phyloP scores from a whole-genome alignment of 192 early-diverging fungal genomes.

The Coemansia nantahalensis region DNA sequence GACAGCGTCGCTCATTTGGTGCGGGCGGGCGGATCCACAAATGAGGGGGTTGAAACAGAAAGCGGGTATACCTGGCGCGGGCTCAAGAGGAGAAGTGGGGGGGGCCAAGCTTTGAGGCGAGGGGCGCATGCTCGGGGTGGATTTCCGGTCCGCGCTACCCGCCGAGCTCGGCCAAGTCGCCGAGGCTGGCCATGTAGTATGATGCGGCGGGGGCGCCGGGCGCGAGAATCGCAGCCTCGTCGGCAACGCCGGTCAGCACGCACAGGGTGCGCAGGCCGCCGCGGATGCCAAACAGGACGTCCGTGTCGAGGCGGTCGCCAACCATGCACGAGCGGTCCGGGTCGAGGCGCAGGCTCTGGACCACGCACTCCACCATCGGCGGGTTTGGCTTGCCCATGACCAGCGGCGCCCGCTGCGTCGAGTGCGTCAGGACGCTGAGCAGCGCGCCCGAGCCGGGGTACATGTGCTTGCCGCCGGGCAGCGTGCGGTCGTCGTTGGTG shows the following conservation, averaged over 20 bases:
- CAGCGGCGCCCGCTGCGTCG: slow-evolving; percentile 75
- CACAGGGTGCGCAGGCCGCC: slow-evolving; percentile 85
- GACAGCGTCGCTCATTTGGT: no score
- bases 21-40: no score
- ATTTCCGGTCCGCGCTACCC: no score
- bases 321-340: slow-evolving; percentile 88
- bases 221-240: slow-evolving; percentile 24
- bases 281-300: slow-evolving; percentile 89
- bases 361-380: slow-evolving; percentile 92
- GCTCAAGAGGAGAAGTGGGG: no score
- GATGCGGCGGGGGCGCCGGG: slow-evolving; percentile 32
- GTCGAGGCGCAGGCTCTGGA: slow-evolving; percentile 79
- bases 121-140: no score
- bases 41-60: no score
- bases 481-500: slow-evolving; percentile 92
- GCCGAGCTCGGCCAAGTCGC: slow-evolving; percentile 25
- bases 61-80: no score
- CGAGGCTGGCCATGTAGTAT: slow-evolving; percentile 39
- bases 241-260: slow-evolving; percentile 79
- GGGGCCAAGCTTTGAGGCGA: no score
- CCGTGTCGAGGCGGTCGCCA: slow-evolving; percentile 94
- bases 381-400: slow-evolving; percentile 93
- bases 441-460: slow-evolving; percentile 87
- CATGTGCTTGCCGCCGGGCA: slow-evolving; percentile 71
- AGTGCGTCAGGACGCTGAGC: slow-evolving; percentile 65